Evolutionary conservation across 106 monocot genomes (phyloP).

Genomic region (Ottelia alismoides): DNA sequence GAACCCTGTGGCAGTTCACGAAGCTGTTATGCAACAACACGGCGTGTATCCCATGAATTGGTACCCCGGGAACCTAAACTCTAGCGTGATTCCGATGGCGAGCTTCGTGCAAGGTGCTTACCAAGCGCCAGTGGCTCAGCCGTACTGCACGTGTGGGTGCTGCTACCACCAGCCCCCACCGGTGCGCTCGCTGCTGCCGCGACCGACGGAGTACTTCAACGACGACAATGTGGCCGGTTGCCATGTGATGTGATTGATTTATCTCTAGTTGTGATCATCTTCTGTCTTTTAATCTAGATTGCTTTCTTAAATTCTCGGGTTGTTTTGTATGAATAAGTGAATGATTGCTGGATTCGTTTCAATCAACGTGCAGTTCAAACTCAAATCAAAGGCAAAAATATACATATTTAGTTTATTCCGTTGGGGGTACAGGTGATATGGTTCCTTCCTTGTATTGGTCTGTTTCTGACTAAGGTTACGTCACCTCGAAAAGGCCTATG

Average conservation of each 20-base stretch:
- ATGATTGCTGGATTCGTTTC: too few relatives aligned
- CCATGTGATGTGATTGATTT: slow-evolving; percentile 2
- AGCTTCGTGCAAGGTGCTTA: neutral
- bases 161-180: slow-evolving; percentile 5
- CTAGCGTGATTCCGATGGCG: neutral
- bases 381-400: too few relatives aligned
- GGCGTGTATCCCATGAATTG: neutral
- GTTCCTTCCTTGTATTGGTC: too few relatives aligned
- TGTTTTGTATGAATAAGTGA: too few relatives aligned
- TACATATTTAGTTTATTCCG: too few relatives aligned
- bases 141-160: neutral
- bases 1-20: neutral
- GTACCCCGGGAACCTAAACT: neutral
- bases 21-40: neutral
- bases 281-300: too few relatives aligned
- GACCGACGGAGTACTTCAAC: slow-evolving; percentile 1
- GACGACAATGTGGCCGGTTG: neutral
- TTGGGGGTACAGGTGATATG: too few relatives aligned
- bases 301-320: too few relatives aligned
- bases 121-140: neutral
- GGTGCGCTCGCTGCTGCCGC: neutral
- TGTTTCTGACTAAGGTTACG: too few relatives aligned
- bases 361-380: too few relatives aligned
- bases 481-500: too few relatives aligned
- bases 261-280: too few relatives aligned